Percentiles rank a stretch among this genome's conserved stretches.
Evolutionary conservation across 495 filamentous ascomycete species (phyloP).

Genomic region (Bathelium albidoporum): DNA sequence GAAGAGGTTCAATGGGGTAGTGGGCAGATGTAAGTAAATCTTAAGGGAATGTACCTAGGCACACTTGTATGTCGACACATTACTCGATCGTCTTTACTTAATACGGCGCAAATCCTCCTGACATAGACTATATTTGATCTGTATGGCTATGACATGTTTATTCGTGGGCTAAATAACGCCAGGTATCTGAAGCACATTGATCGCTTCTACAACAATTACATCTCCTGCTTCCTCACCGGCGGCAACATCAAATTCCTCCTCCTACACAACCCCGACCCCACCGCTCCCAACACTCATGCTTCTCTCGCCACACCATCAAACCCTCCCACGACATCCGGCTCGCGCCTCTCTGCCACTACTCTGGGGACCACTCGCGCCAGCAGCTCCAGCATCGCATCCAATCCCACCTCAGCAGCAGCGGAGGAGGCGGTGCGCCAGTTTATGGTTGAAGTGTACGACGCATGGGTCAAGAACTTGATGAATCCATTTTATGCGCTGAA

Average conservation of each 20-base stretch:
- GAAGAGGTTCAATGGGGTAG: slow-evolving; percentile 90
- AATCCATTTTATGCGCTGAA: slow-evolving; percentile 83
- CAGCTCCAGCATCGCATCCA: slow-evolving; percentile 54
- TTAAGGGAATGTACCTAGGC: not conserved
- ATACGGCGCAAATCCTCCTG: no score
- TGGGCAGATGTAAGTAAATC: slow-evolving; percentile 53
- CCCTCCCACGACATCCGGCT: slow-evolving; percentile 25
- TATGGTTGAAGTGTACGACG: slow-evolving; percentile 88
- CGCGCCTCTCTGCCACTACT: slow-evolving; percentile 11
- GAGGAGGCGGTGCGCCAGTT: slow-evolving; percentile 93
- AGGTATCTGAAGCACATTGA: slow-evolving; percentile 96
- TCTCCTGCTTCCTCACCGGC: slow-evolving; percentile 83
- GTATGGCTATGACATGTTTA: no score
- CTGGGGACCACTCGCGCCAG: not conserved
- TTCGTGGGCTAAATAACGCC: not conserved
- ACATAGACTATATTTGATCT: no score
- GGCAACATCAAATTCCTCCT: slow-evolving; percentile 80
- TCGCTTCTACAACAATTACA: slow-evolving; percentile 80
- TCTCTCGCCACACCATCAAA: slow-evolving; percentile 26
- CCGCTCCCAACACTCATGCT: slow-evolving; percentile 28
- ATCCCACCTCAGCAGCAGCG: slow-evolving; percentile 73
- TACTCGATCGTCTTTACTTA: slow-evolving; percentile 1
- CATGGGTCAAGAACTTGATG: slow-evolving; percentile 94
- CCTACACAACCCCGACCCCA: slow-evolving; percentile 61
- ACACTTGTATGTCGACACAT: not conserved